Evolutionary conservation across 2,329 filamentous ascomycete species (phyloP).

Genomic region (Pseudocercospora musae): DNA sequence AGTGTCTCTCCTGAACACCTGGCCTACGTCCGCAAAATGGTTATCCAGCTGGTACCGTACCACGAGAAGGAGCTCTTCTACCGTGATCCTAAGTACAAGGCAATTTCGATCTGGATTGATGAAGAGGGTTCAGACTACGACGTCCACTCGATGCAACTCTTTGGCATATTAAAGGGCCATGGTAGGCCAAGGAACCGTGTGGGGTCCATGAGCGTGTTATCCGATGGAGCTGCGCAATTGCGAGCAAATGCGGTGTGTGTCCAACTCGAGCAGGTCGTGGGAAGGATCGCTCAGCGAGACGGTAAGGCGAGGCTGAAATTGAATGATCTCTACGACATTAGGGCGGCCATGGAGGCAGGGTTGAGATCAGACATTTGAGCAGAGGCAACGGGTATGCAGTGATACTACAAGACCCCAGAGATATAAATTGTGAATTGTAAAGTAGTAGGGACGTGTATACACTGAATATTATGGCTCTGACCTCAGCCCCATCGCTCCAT

Average conservation of each 20-base stretch:
- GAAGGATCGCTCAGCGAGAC: background rate
- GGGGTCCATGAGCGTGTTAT: background rate
- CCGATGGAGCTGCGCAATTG: background rate
- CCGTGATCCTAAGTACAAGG: background rate
- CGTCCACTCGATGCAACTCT: background rate
- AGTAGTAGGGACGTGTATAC: background rate
- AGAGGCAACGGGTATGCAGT: background rate
- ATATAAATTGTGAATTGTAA: background rate
- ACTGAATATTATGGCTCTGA: background rate
- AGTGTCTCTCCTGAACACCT: background rate
- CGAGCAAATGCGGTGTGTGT: background rate
- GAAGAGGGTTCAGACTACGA: background rate
- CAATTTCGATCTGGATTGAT: background rate
- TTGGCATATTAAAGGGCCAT: background rate
- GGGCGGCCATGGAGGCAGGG: background rate
- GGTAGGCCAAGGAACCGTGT: background rate
- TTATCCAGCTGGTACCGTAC: background rate
- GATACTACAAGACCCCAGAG: no score
- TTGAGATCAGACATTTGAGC: background rate
- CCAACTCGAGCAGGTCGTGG: background rate
- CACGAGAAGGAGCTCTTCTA: background rate
- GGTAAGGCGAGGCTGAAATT: background rate
- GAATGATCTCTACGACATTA: background rate
- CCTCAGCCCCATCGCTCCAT: slow-evolving; percentile 6
- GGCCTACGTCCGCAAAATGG: background rate